Conservation (phyloP, 768 basidiomycete species). For the Russula abietina region DNA sequence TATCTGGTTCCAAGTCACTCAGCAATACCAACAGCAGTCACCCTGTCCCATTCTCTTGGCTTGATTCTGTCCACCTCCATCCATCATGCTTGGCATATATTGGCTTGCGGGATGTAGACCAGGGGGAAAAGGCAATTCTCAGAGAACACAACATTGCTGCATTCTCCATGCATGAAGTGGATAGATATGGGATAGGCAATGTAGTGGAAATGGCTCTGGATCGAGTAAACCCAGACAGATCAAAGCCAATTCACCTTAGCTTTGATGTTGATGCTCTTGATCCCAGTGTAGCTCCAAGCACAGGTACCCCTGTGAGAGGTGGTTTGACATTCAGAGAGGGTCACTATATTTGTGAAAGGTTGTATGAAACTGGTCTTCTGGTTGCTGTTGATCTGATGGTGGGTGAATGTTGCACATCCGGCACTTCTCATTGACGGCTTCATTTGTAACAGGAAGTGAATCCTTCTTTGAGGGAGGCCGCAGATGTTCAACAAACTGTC, state of each 20-base stretch:
- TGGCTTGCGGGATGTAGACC: constrained; percentile 89
- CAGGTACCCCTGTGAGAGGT: constrained; percentile 90
- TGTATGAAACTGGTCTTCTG: constrained; percentile 87
- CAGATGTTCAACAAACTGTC: constrained; percentile 79
- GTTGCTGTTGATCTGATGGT: constrained; percentile 95
- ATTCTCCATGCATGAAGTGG: constrained; percentile 60
- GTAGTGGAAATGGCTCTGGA: constrained; percentile 97
- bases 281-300: constrained; percentile 92
- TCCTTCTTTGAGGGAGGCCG: constrained; percentile 77
- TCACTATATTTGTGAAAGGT: constrained; percentile 94
- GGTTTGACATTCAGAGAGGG: constrained; percentile 96
- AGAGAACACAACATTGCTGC: constrained; percentile 75
- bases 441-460: constrained; percentile 73
- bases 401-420: constrained; percentile 25
- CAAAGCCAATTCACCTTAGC: constrained; percentile 86
- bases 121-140: constrained; percentile 81
- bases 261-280: constrained; percentile 97
- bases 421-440: constrained; percentile 5
- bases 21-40: not conserved
- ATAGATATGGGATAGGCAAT: constrained; percentile 83
- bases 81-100: constrained; percentile 88
- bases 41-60: constrained; percentile 41
- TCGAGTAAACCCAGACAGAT: constrained; percentile 80
- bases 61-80: constrained; percentile 54
- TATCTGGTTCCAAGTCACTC: constrained; percentile 17